phyloP scores from a whole-genome alignment of 164 flowering plant genomes.

The Platanus orientalis region DNA sequence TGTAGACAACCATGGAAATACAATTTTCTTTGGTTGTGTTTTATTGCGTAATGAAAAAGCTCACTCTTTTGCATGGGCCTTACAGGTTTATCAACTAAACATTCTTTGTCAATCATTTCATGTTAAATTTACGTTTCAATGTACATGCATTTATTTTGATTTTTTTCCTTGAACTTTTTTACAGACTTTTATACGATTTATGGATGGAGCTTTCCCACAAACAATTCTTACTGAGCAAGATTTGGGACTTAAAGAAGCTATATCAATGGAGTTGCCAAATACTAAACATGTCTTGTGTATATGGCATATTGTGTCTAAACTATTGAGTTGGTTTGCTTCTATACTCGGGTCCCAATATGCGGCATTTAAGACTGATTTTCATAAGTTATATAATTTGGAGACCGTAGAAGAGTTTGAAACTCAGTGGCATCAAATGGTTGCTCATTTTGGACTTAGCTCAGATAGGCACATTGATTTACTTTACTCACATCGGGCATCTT shows the following conservation, averaged over 20 bases:
- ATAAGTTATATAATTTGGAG: slow-evolving; percentile 39
- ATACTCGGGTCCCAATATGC: slow-evolving; percentile 47
- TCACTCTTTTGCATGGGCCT: slow-evolving; percentile 58
- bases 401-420: slow-evolving; percentile 52
- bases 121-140: no score
- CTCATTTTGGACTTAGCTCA: slow-evolving; percentile 50
- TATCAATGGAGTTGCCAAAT: slow-evolving; percentile 42
- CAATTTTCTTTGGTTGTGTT: slow-evolving; percentile 51
- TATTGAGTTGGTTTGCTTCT: slow-evolving; percentile 56
- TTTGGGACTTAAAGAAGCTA: slow-evolving; percentile 46
- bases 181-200: slow-evolving; percentile 52
- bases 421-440: slow-evolving; percentile 56
- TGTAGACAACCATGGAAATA: slow-evolving; percentile 54
- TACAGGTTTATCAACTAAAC: slow-evolving; percentile 39
- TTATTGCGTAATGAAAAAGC: slow-evolving; percentile 57
- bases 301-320: slow-evolving; percentile 46
- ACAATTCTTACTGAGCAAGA: slow-evolving; percentile 65
- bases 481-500: slow-evolving; percentile 40
- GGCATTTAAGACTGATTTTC: slow-evolving; percentile 55
- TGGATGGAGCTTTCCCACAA: slow-evolving; percentile 60
- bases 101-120: not conserved
- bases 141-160: slow-evolving; percentile 5
- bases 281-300: slow-evolving; percentile 48
- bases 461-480: slow-evolving; percentile 56
- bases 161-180: slow-evolving; percentile 1